phyloP scores from a whole-genome alignment of 2,329 filamentous ascomycete species.

The Aspergillus candidus region DNA sequence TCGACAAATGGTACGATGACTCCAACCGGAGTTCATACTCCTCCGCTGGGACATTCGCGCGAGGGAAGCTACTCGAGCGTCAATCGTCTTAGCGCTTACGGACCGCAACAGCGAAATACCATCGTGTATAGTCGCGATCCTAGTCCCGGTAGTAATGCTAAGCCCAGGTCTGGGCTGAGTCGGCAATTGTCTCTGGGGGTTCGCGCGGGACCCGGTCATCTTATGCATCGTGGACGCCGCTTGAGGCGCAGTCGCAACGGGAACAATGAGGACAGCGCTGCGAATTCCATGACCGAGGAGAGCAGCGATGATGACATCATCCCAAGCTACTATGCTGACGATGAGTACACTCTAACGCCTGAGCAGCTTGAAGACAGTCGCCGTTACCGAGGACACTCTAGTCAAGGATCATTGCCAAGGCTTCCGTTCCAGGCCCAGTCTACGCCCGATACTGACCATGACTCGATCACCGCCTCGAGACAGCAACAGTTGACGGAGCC shows the following conservation, averaged over 20 bases:
- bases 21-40: constrained; percentile 28
- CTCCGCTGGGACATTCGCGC: constrained; percentile 27
- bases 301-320: constrained; percentile 36
- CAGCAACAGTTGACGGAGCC: constrained; percentile 23
- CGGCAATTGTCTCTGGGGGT: constrained; percentile 37
- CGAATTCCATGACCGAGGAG: constrained; percentile 24
- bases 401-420: constrained; percentile 19
- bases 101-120: constrained; percentile 34
- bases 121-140: constrained; percentile 36
- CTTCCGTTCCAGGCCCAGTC: constrained; percentile 20
- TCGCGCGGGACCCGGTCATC: constrained; percentile 36
- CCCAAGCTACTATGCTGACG: constrained; percentile 33
- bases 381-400: constrained; percentile 21
- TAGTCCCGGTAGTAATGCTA: constrained; percentile 26
- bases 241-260: constrained; percentile 19
- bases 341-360: constrained; percentile 33
- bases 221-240: constrained; percentile 25
- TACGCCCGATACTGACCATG: constrained; percentile 29
- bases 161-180: constrained; percentile 27
- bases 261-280: constrained; percentile 27
- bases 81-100: constrained; percentile 28
- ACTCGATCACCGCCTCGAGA: constrained; percentile 23
- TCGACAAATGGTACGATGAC: constrained; percentile 20
- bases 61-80: constrained; percentile 24
- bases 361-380: constrained; percentile 31